phyloP scores from a whole-genome alignment of 148 eudicot species.

The Arbutus unedo region DNA sequence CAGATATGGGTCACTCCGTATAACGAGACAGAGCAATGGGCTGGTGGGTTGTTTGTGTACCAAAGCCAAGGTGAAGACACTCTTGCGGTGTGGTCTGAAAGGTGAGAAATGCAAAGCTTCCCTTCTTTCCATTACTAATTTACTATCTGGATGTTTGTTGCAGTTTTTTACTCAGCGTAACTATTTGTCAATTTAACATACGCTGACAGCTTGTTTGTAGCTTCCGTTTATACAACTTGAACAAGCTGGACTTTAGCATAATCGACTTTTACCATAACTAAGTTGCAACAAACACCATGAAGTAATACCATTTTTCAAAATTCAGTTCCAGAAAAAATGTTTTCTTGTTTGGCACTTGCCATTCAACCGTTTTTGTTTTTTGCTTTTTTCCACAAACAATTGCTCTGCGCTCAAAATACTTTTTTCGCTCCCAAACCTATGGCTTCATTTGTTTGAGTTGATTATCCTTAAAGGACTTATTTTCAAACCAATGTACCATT shows the following conservation, averaged over 20 bases:
- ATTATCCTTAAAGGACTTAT: too few relatives aligned
- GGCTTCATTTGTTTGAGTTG: too few relatives aligned
- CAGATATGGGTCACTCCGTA: conserved; percentile 98
- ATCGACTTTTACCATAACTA: neutral
- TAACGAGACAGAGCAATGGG: conserved; percentile 81
- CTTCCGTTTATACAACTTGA: neutral
- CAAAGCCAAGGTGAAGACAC: conserved; percentile 93
- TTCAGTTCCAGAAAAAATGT: neutral
- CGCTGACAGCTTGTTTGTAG: too few relatives aligned
- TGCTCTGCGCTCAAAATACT: too few relatives aligned
- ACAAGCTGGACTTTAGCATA: neutral
- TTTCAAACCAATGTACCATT: neutral
- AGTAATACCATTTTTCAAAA: too few relatives aligned
- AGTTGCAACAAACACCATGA: neutral
- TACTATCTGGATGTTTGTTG: neutral
- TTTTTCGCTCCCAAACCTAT: too few relatives aligned
- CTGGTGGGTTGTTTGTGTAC: conserved; percentile 81
- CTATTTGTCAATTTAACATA: too few relatives aligned
- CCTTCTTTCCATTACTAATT: neutral
- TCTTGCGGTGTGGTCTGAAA: conserved; percentile 85
- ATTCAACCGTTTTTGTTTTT: too few relatives aligned
- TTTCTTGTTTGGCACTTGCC: neutral
- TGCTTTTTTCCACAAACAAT: too few relatives aligned
- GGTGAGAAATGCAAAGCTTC: conserved; percentile 32
- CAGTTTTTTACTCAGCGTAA: neutral